Base-by-base conservation (phyloP, 202 grass and related monocot species). In the Cymbopogon flexuosus region DNA sequence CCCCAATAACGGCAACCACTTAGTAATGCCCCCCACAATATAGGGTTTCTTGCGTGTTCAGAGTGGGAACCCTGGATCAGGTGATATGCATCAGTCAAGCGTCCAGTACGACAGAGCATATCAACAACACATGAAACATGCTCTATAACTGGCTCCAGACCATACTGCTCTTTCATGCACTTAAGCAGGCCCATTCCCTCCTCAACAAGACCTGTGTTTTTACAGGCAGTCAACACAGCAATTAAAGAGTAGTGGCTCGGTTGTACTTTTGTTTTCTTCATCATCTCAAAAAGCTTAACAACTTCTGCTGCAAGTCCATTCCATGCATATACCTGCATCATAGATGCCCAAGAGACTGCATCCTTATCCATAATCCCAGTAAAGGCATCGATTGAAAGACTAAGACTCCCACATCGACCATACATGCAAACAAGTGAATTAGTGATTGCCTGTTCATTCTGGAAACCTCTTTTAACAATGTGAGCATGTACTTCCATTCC, bases 241-340 rank as follows among this genome's bases (percentile, higher is more conserved):
- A 85, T 81, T 73, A 91, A 83, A 18, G 92, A 91, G 66, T 89
- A 91, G 57, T 72, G 35, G 58, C 91, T 91, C 7, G 92, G 91
- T 52, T 80, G 70, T 81, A 68, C 58, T 57, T 65, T 56, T 81
- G 80, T 63, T 83, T 71, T 49, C 83, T 74, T 90, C 91, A 93
- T 88, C 62, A 68, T 49, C 46, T 84, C 83, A 72, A 88, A 91
- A 87, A 84, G 86, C 51, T 88, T 57, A 11, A 84, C n/a, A 79
- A 64, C 88, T 63, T 86, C 83, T 62, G 59, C 57, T 77, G 31
- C 62, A 68, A 83, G 75, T 64, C 84, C 91, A 79, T 79, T 87
- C 88, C 86, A 94, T 65, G 86, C 91, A 80, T 87, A 89, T 69
- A 81, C 86, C 68, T 91, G 86, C 85, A 91, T 87, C 79, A 94